phyloP scores from a whole-genome alignment of 257 asterid species.

The Solanum paucissectum region DNA sequence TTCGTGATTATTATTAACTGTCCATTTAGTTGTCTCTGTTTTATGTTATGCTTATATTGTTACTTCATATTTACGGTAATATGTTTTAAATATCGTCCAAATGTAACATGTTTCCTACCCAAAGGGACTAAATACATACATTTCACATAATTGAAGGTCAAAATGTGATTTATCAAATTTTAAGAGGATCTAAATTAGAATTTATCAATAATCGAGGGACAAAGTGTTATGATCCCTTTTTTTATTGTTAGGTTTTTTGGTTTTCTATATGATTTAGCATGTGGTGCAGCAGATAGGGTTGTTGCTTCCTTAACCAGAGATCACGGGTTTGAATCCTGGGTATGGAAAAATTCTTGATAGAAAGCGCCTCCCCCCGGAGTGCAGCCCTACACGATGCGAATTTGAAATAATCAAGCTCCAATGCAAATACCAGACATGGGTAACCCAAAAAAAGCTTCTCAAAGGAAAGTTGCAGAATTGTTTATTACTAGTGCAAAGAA shows the following conservation, averaged over 20 bases:
- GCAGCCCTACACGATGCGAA: fast-evolving
- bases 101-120: neutral
- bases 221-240: neutral
- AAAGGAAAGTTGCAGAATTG: neutral
- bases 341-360: no score
- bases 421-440: fast-evolving
- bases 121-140: neutral
- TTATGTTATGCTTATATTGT: neutral
- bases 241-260: neutral
- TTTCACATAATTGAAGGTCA: neutral
- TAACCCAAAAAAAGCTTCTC: neutral
- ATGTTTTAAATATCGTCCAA: neutral
- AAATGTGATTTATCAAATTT: neutral
- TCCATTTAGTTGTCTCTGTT: neutral
- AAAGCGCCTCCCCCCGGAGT: fast-evolving
- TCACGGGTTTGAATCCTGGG: neutral
- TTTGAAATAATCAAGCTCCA: no score
- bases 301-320: fast-evolving
- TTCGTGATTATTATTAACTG: neutral
- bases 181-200: neutral
- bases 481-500: neutral
- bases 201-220: neutral
- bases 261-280: neutral
- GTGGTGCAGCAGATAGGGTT: fast-evolving
- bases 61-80: neutral